Evolutionary conservation across 352 stramenopile species (phyloP).

Genomic region (Phytophthora tubulina): DNA sequence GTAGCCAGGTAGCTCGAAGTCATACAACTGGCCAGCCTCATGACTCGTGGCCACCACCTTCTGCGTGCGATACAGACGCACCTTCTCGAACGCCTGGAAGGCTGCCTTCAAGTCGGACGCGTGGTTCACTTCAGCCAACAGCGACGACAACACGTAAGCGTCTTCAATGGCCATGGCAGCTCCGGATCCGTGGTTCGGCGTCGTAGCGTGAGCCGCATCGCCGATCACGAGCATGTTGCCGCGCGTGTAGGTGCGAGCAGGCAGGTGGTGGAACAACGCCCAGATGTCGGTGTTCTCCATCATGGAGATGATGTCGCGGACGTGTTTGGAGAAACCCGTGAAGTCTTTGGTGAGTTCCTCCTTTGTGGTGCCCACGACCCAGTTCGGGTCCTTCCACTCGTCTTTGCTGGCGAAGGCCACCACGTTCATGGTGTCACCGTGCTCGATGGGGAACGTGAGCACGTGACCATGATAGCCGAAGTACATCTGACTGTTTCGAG

Average conservation of each 20-base stretch:
- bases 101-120: slow-evolving; percentile 36
- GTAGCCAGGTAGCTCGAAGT: slow-evolving; percentile 40
- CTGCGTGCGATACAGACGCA: slow-evolving; percentile 48
- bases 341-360: slow-evolving; percentile 45
- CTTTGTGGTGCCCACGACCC: slow-evolving; percentile 46
- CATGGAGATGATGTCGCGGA: slow-evolving; percentile 49
- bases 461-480: slow-evolving; percentile 50
- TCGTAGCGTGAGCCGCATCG: slow-evolving; percentile 46
- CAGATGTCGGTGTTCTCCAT: slow-evolving; percentile 53
- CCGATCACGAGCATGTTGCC: slow-evolving; percentile 42
- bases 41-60: slow-evolving; percentile 42
- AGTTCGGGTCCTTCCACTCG: slow-evolving; percentile 47
- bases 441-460: slow-evolving; percentile 47
- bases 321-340: slow-evolving; percentile 38
- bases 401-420: slow-evolving; percentile 48
- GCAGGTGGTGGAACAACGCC: slow-evolving; percentile 44
- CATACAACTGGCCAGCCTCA: slow-evolving; percentile 43
- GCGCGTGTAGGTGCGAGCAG: slow-evolving; percentile 44
- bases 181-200: slow-evolving; percentile 42
- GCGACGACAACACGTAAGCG: slow-evolving; percentile 42
- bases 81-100: slow-evolving; percentile 48
- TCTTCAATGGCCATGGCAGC: slow-evolving; percentile 49
- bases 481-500: slow-evolving; percentile 54
- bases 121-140: slow-evolving; percentile 37
- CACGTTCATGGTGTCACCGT: slow-evolving; percentile 49